phyloP scores from a whole-genome alignment of 768 basidiomycete genomes.

The Pleurotus eryngii region DNA sequence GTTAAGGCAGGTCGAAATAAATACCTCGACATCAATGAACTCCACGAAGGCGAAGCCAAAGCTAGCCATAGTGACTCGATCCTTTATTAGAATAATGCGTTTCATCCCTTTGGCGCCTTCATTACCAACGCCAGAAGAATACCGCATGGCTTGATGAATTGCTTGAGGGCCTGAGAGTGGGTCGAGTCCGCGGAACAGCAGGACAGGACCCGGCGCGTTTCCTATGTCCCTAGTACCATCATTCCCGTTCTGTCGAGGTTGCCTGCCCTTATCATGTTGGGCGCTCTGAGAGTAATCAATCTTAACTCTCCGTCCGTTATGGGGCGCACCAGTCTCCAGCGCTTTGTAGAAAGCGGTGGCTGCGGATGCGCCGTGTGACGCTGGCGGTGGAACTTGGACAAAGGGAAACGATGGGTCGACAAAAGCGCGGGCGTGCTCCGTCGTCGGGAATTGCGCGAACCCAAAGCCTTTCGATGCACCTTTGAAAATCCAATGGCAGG shows the following conservation, averaged over 20 bases:
- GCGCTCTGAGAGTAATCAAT: conserved; percentile 94
- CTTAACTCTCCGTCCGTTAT: conserved; percentile 84
- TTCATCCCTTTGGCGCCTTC: conserved; percentile 86
- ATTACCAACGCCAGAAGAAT: conserved; percentile 73
- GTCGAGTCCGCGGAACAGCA: conserved; percentile 90
- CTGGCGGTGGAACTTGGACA: conserved; percentile 88
- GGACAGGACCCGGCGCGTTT: conserved; percentile 73
- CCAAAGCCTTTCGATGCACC: conserved; percentile 95
- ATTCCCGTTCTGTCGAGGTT: conserved; percentile 65
- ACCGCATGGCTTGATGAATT: conserved; percentile 78
- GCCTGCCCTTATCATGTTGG: conserved; percentile 58
- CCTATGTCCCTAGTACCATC: conserved; percentile 98
- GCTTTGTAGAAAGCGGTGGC: conserved; percentile 71
- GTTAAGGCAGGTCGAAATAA: conserved; percentile 12
- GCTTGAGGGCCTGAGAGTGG: conserved; percentile 84
- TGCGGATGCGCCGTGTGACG: conserved; percentile 81
- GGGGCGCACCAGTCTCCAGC: conserved; percentile 64
- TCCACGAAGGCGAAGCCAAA: conserved; percentile 96
- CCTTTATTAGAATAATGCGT: conserved; percentile 85
- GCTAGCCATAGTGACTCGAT: conserved; percentile 81
- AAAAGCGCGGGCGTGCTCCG: conserved; percentile 87
- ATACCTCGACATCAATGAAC: conserved; percentile 79
- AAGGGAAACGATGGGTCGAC: conserved; percentile 90
- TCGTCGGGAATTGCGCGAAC: conserved; percentile 88
- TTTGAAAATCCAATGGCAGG: conserved; percentile 63